Percentiles rank a stretch among this genome's conserved stretches.
These are phyloP conservation scores for Mycosphaerella sp. DNA, from an alignment of 2,329 filamentous ascomycete genomes.

Conservation along the genomic window DNA sequence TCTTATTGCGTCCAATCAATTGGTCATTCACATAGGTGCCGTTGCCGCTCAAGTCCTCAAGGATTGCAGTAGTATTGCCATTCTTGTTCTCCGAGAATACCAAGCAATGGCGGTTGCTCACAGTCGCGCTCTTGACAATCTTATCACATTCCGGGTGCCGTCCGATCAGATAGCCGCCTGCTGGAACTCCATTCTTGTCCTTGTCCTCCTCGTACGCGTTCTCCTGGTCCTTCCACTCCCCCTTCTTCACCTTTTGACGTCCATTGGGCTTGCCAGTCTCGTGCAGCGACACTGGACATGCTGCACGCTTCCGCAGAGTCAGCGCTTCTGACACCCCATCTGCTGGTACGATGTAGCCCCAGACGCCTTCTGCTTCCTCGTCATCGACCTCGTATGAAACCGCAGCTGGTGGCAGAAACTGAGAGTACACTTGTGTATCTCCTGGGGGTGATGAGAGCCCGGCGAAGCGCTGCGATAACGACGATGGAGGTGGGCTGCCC, in stretches of 20 bases:
- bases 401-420: constrained; percentile 66
- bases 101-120: constrained; percentile 80
- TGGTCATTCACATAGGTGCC: constrained; percentile 94
- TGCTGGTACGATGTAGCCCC: constrained; percentile 88
- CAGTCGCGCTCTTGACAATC: constrained; percentile 65
- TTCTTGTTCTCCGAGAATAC: constrained; percentile 58
- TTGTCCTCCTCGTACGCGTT: constrained; percentile 55
- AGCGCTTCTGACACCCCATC: constrained; percentile 53
- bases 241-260: constrained; percentile 42
- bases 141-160: constrained; percentile 83
- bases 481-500: constrained; percentile 24
- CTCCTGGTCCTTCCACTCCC: constrained; percentile 55
- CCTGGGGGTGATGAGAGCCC: constrained; percentile 60
- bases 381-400: constrained; percentile 78
- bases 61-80: constrained; percentile 58
- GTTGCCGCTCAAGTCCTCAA: constrained; percentile 93
- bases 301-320: constrained; percentile 67
- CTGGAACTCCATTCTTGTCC: constrained; percentile 50
- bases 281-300: constrained; percentile 56
- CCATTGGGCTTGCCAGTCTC: constrained; percentile 35
- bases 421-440: constrained; percentile 67
- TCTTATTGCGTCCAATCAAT: constrained; percentile 84
- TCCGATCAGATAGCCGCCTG: constrained; percentile 84
- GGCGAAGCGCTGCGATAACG: constrained; percentile 26
- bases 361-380: constrained; percentile 78